Conservation (phyloP, 805 yeast genomes). For the Yarrowia yakushimensis region DNA sequence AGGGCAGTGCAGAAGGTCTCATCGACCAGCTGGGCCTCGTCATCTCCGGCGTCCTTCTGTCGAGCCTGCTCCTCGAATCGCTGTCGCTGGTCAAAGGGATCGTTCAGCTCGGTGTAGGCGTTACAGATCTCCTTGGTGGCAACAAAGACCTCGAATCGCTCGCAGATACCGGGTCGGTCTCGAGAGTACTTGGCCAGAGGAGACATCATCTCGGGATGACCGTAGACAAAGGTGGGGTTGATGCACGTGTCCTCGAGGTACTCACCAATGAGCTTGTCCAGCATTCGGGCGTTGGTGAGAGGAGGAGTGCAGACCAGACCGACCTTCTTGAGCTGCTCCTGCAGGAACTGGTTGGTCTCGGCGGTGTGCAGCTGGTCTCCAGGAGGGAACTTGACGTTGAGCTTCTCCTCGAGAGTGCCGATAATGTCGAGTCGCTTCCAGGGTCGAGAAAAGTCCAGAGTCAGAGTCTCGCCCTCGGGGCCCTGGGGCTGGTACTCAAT, state of each 20-base stretch:
- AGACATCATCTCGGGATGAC: slow-evolving; percentile 99
- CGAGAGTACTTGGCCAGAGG: slow-evolving; percentile 97
- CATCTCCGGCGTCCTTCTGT: slow-evolving; percentile 98
- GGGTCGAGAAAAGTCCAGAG: slow-evolving; percentile 88
- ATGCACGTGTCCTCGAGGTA: slow-evolving; percentile 83
- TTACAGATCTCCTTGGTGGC: slow-evolving; percentile 98
- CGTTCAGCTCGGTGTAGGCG: slow-evolving; percentile 98
- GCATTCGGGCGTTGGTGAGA: slow-evolving; percentile 96
- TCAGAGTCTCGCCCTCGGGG: slow-evolving; percentile 68
- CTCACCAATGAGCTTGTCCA: slow-evolving; percentile 96
- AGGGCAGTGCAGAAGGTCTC: slow-evolving; percentile 96
- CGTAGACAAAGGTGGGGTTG: slow-evolving; percentile 96
- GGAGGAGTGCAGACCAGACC: slow-evolving; percentile 88
- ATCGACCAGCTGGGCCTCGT: slow-evolving; percentile 95
- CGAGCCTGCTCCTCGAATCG: slow-evolving; percentile 98
- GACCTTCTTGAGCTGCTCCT: slow-evolving; percentile 69
- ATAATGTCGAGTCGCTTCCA: slow-evolving; percentile 99
- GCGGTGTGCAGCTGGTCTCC: slow-evolving; percentile 92
- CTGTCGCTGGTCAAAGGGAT: slow-evolving; percentile 96
- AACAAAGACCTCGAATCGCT: slow-evolving; percentile 96
- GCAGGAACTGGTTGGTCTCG: slow-evolving; percentile 88
- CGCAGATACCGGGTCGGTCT: slow-evolving; percentile 89
- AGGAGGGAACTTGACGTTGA: slow-evolving; percentile 86
- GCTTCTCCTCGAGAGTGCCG: slow-evolving; percentile 85
- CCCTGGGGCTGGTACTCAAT: slow-evolving; percentile 91